Percentiles rank a stretch among this genome's conserved stretches.
These are phyloP conservation scores for Scedosporium boydii DNA, from an alignment of 2,329 filamentous ascomycete species.

Conservation along the genomic window DNA sequence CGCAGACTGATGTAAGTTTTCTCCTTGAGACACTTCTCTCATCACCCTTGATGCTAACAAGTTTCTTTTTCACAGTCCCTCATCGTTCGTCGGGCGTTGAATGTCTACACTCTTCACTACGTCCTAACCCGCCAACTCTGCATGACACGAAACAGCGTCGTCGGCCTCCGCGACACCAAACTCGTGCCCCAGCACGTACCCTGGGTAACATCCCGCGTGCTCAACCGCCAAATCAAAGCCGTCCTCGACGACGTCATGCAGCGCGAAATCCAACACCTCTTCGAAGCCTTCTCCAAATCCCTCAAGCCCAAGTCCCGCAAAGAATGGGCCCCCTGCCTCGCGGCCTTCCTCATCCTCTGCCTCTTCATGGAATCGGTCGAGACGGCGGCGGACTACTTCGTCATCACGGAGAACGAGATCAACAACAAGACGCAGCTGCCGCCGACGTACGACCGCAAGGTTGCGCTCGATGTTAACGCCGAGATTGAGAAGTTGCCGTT, in stretches of 20 bases:
- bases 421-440: constrained; percentile 26
- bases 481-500: constrained; percentile 51
- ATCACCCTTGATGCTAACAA: background rate
- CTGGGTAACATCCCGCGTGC: constrained; percentile 41
- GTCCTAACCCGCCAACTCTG: constrained; percentile 45
- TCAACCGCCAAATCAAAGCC: constrained; percentile 47
- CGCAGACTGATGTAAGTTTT: constrained; percentile 31
- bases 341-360: constrained; percentile 46
- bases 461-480: constrained; percentile 35
- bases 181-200: constrained; percentile 32
- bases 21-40: background rate
- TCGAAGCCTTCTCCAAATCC: constrained; percentile 41
- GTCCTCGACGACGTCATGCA: constrained; percentile 46
- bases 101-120: constrained; percentile 48
- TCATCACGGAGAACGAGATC: constrained; percentile 41
- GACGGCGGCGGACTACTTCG: constrained; percentile 41
- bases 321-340: constrained; percentile 48
- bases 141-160: constrained; percentile 34
- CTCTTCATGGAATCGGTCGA: constrained; percentile 51
- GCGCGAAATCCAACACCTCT: constrained; percentile 40
- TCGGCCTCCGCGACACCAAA: constrained; percentile 28
- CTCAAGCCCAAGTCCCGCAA: constrained; percentile 43
- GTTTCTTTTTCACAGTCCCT: constrained; percentile 21
- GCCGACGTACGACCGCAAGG: constrained; percentile 28
- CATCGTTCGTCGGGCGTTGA: constrained; percentile 43